Conservation (phyloP, 2,329 filamentous ascomycete genomes). For the Neurospora sp. region DNA sequence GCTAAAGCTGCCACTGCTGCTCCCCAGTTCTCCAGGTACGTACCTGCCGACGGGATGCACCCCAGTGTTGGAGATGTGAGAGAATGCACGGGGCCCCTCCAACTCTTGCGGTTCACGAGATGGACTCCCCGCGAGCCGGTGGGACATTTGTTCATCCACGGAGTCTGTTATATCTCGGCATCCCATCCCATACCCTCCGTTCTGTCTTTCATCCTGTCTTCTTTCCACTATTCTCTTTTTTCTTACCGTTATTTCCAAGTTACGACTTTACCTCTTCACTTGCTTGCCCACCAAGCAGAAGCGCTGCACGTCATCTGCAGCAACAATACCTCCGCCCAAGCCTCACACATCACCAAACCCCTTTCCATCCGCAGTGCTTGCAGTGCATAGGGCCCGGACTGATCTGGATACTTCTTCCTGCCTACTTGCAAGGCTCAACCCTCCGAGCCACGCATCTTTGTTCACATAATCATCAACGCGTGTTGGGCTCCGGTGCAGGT, state of each 20-base stretch:
- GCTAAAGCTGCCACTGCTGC: neutral
- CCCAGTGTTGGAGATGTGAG: neutral
- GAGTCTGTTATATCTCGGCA: neutral
- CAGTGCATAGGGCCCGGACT: neutral
- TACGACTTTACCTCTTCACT: neutral
- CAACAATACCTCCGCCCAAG: neutral
- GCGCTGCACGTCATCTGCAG: neutral
- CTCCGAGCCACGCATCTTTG: neutral
- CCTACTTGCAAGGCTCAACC: neutral
- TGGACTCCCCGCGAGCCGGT: neutral
- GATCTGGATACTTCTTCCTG: neutral
- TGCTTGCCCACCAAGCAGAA: neutral
- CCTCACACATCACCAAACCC: neutral
- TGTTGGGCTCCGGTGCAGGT: neutral
- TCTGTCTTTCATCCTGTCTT: neutral
- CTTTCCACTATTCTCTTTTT: neutral
- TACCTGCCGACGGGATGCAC: neutral
- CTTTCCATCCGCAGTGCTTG: neutral
- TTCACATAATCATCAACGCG: neutral
- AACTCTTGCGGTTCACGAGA: neutral
- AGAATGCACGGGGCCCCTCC: neutral
- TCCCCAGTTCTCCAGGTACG: conserved; percentile 1
- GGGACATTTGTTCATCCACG: neutral
- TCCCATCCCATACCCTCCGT: neutral
- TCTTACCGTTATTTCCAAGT: neutral